Base-by-base conservation (phyloP, 108 stramenopile genomes). In the Ochromonas danica region DNA sequence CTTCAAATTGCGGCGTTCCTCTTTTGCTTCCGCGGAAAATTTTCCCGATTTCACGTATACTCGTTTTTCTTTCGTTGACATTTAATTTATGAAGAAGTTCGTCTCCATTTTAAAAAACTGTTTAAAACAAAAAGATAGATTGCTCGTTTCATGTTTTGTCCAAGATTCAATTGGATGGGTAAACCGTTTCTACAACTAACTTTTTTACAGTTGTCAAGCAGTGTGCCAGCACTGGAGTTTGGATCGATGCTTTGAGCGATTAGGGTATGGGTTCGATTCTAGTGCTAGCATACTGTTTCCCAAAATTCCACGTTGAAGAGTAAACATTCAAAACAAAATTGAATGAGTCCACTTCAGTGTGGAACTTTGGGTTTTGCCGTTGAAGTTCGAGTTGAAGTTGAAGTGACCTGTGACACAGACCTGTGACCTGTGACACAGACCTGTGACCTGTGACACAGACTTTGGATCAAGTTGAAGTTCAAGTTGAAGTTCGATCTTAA, bases 41-140 rank as follows among this genome's bases (percentile, higher is more conserved):
- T 57, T 57, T 57, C 51, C 51, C 51, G 51, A 57, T 57, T 57
- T 57, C 51, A 57, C 51, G 51, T 57, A 57, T 57, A 57, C 51
- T 57, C 51, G 51, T 57, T 57, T 57, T 57, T 57, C 51, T 57
- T 57, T 57, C 51, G 51, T 57, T 57, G 51, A 57, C 51, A 57
- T 57, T 57, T 57, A 57, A 57, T 57, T 57, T 57, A 57, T 57
- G 51, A 57, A 57, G 51, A 57, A 57, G 51, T 57, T 57, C 51
- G 51, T 57, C 51, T 57, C 51, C 51, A 57, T 57, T 57, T 57
- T 57, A 57, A 57, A 57, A 57, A 57, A 57, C 51, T 57, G 51
- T 57, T 57, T 57, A 57, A 57, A 57, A 57, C 51, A 57, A 57
- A 57, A 57, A 57, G 51, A 57, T 57, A 57, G 51, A 57, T 57